Evolutionary conservation across 805 yeast species (phyloP), one percentile per base, ranked within the genome.

Genomic region (Candida koratica): DNA sequence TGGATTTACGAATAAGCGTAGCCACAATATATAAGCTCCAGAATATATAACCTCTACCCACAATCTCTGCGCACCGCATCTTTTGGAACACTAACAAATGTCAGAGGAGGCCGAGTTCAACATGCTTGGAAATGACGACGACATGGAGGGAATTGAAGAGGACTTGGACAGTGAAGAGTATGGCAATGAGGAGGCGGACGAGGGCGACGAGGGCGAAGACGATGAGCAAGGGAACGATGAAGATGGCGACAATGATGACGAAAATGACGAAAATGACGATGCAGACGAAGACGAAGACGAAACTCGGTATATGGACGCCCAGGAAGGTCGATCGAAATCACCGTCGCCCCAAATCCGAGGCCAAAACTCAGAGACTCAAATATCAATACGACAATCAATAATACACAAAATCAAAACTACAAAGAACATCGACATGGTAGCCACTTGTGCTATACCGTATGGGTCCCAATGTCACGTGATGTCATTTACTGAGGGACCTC

Each of bases 1-100:
- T 88, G 97, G 96, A 76, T 93, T 69, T 93, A 93, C 84, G 97
- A 89, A 72, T 88, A 84, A 72, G 46, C 44, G 41, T 27, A 24
- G 36, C 41, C 7, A 4, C 12, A 14, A 13, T 25, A n/a, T 10
- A 9, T 25, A 13, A 10, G 13, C 13, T n/a, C 11, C 24, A 8
- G 24, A 20, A 20, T 20, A 20, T 20, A 20, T 20, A 20, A 20
- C 24, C 8, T 8, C 8, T n/a, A n/a, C n/a, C n/a, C n/a, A n/a
- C n/a, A n/a, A n/a, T n/a, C n/a, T n/a, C n/a, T n/a, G n/a, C n/a
- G n/a, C n/a, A n/a, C n/a, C n/a, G n/a, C n/a, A n/a, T n/a, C n/a
- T n/a, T n/a, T n/a, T n/a, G n/a, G n/a, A n/a, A n/a, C n/a, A n/a
- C n/a, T n/a, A n/a, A n/a, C n/a, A n/a, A n/a, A 37, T 37, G 40